Evolutionary conservation across 768 basidiomycete species (phyloP), one percentile per base, ranked within the genome.

Genomic region (Hortiboletus campestris): DNA sequence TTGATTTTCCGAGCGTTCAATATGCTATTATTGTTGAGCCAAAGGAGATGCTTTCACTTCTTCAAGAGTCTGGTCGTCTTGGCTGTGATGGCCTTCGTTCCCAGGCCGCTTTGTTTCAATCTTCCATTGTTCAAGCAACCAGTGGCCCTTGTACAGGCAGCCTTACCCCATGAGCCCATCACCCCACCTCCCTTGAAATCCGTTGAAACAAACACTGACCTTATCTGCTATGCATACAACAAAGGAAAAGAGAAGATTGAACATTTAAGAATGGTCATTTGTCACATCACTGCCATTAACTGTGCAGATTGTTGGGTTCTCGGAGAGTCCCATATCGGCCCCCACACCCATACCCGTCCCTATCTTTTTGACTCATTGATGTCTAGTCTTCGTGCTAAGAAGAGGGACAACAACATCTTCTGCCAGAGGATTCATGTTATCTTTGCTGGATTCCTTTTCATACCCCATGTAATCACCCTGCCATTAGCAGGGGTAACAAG

Each of bases 61-160:
- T 63, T 7, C 62, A 62, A 40, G 62, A 63, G 8, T 62, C 53
- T 6, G 53, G 62, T 0, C 50, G 17, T 5, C 56, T 63, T 7
- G 62, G 62, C 0, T 31, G 46, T 19, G 59, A 63, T 16, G 46
- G 60, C 0, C 1, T 25, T 38, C 2, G 17, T 11, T 22, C 9
- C 25, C 25, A 25, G 25, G 25, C 25, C 25, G 25, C 25, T 25
- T 25, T 4, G 25, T 25, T 25, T 25, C 25, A 4, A 25, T 25
- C 25, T 25, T 25, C 25, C 25, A 4, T 25, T 25, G 25, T 25
- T 25, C 25, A 25, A 25, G 25, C 25, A 25, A 25, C 25, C 25
- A 4, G 25, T 25, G 25, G 25, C 25, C 4, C 25, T 25, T 25
- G 25, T 25, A 25, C 25, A 25, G 25, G 25, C 25, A 4, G 2